A percentile compares a stretch with the other conserved stretches of the same genome.
These are phyloP conservation scores for Xanthoparmelia taractica DNA, from an alignment of 495 filamentous ascomycete genomes.

Conservation along the genomic window DNA sequence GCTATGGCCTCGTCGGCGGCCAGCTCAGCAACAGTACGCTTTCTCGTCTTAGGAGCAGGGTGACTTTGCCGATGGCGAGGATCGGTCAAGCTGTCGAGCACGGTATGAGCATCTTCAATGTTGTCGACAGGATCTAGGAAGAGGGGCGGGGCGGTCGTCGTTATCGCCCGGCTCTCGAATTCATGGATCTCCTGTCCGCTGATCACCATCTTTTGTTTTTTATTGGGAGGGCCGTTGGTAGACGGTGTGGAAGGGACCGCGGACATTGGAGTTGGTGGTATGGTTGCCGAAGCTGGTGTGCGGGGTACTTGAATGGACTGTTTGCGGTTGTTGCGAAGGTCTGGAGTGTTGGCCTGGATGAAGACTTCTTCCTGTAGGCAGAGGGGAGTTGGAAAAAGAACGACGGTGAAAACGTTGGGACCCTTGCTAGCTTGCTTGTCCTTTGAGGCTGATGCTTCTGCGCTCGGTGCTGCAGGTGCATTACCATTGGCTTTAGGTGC, in stretches of 20 bases:
- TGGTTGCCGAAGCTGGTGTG: conserved; percentile 44
- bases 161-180: conserved; percentile 63
- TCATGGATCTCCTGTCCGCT: conserved; percentile 62
- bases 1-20: conserved; percentile 88
- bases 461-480: conserved; percentile 30
- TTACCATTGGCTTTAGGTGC: conserved; percentile 32
- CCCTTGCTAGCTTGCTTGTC: conserved; percentile 45
- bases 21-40: conserved; percentile 88
- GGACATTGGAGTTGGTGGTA: conserved; percentile 55
- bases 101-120: conserved; percentile 55
- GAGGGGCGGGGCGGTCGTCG: conserved; percentile 63
- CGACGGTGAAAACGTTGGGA: conserved; percentile 63
- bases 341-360: conserved; percentile 66
- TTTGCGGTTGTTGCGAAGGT: conserved; percentile 41
- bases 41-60: conserved; percentile 79
- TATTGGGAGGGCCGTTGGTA: conserved; percentile 46
- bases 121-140: conserved; percentile 65
- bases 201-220: conserved; percentile 71
- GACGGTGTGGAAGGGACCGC: conserved; percentile 53
- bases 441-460: conserved; percentile 30
- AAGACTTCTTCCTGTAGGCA: conserved; percentile 65
- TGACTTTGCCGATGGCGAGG: conserved; percentile 66
- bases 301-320: conserved; percentile 38
- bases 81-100: conserved; percentile 63
- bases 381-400: conserved; percentile 76